A percentile compares a stretch with the other conserved stretches of the same genome.
phyloP scores from a whole-genome alignment of 148 eudicot genomes.

The Rhododendron griersonianum region DNA sequence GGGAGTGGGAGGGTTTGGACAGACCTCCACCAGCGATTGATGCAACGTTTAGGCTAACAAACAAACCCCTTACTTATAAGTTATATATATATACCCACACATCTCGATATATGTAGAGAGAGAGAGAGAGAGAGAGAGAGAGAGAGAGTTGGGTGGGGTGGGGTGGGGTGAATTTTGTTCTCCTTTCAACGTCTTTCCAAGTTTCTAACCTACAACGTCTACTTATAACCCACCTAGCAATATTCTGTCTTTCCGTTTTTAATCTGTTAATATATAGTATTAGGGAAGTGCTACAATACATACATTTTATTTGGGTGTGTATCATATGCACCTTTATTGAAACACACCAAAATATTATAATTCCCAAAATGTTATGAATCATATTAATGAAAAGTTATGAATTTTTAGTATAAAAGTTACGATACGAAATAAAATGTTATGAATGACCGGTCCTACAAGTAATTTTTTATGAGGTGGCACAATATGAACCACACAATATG shows the following conservation, averaged over 20 bases:
- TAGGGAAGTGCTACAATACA: too few relatives aligned
- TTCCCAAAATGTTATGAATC: too few relatives aligned
- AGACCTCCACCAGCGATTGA: slow-evolving; percentile 44
- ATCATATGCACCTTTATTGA: too few relatives aligned
- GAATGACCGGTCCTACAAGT: too few relatives aligned
- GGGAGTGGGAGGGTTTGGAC: slow-evolving; percentile 44
- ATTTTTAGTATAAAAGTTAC: too few relatives aligned
- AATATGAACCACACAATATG: too few relatives aligned
- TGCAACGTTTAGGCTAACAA: slow-evolving; percentile 57
- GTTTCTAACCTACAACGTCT: slow-evolving; percentile 64
- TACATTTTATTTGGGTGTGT: too few relatives aligned
- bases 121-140: slow-evolving; percentile 23
- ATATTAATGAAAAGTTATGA: too few relatives aligned
- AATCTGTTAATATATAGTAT: neutral
- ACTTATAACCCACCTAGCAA: slow-evolving; percentile 44
- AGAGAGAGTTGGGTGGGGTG: slow-evolving; percentile 34
- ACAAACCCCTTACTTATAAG: slow-evolving; percentile 5
- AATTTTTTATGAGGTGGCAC: too few relatives aligned
- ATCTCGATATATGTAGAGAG: neutral
- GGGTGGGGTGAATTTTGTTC: slow-evolving; percentile 55
- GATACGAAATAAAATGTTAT: too few relatives aligned
- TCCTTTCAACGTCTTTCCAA: slow-evolving; percentile 53
- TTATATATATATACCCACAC: neutral
- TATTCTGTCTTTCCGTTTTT: neutral
- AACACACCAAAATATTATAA: too few relatives aligned